Conservation (phyloP, 305 asterid genomes). For the Withania somnifera region DNA sequence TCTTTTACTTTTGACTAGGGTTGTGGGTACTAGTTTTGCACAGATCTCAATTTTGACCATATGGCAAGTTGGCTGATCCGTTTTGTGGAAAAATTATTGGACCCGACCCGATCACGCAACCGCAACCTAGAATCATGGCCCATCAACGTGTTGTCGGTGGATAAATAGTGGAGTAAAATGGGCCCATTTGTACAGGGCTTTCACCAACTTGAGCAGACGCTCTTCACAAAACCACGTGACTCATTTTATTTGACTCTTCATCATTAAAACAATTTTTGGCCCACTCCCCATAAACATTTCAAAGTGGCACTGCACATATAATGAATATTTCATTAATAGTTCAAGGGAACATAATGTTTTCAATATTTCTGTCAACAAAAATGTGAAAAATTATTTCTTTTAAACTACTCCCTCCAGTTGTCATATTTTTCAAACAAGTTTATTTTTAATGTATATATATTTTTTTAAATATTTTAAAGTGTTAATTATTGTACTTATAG, state of each 20-base stretch:
- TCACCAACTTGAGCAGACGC: background rate
- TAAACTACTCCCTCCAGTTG: too few relatives aligned
- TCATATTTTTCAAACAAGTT: too few relatives aligned
- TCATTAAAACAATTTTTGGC: background rate
- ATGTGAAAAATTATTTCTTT: too few relatives aligned
- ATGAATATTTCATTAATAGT: too few relatives aligned
- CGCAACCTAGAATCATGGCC: constrained; percentile 5
- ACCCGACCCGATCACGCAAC: background rate
- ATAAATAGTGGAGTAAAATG: background rate
- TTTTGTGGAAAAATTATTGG: background rate
- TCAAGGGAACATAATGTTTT: too few relatives aligned
- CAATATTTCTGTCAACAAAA: too few relatives aligned
- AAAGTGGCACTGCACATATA: background rate
- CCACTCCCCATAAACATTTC: constrained; percentile 13
- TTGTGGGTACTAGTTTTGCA: background rate
- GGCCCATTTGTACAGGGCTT: constrained; percentile 8
- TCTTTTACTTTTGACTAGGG: too few relatives aligned
- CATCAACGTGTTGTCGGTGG: constrained; percentile 11
- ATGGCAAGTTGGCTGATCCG: background rate
- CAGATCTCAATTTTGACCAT: background rate
- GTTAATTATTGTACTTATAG: too few relatives aligned
- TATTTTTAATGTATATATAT: too few relatives aligned
- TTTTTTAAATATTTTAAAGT: too few relatives aligned
- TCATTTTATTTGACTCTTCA: constrained; percentile 1
- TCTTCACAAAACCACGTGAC: constrained; percentile 12